These are phyloP conservation scores for Penicillium salamii DNA, from an alignment of 495 filamentous ascomycete genomes.

Conservation along the genomic window DNA sequence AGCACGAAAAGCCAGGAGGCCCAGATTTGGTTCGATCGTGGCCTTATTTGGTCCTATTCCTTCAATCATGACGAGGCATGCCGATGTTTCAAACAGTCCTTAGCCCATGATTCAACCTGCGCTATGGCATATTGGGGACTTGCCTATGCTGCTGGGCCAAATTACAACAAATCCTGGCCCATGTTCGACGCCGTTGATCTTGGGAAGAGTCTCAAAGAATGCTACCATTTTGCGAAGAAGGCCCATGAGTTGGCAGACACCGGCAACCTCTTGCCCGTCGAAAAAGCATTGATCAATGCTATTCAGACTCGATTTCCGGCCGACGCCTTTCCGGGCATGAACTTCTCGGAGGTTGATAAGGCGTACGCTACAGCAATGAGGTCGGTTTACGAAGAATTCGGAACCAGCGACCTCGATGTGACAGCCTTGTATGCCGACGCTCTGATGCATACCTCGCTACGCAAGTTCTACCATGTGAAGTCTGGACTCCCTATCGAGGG, in stretches of 20 bases:
- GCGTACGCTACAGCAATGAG: constrained; percentile 58
- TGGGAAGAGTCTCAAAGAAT: constrained; percentile 39
- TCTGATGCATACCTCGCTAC: constrained; percentile 62
- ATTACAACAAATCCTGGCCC: constrained; percentile 70
- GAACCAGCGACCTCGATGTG: constrained; percentile 54
- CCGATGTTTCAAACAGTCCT: constrained; percentile 57
- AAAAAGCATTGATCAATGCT: constrained; percentile 53
- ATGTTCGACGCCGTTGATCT: constrained; percentile 54
- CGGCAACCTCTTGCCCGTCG: constrained; percentile 37
- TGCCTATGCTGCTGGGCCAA: constrained; percentile 60
- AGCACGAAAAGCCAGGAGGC: constrained; percentile 41
- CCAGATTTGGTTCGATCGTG: constrained; percentile 62
- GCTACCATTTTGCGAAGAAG: too few species aligned
- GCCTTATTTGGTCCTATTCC: constrained; percentile 58
- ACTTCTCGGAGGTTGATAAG: constrained; percentile 46
- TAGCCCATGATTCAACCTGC: constrained; percentile 47
- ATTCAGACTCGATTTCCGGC: constrained; percentile 51
- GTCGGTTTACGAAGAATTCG: constrained; percentile 44
- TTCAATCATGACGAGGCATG: constrained; percentile 65
- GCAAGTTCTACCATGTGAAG: too few species aligned
- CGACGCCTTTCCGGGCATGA: constrained; percentile 20
- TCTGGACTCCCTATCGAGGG: too few species aligned
- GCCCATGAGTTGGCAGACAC: too few species aligned
- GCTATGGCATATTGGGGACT: constrained; percentile 65
- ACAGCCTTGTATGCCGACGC: constrained; percentile 59